Conservation (phyloP, 2,329 filamentous ascomycete species). For the Aspergillus costaricaensis region DNA sequence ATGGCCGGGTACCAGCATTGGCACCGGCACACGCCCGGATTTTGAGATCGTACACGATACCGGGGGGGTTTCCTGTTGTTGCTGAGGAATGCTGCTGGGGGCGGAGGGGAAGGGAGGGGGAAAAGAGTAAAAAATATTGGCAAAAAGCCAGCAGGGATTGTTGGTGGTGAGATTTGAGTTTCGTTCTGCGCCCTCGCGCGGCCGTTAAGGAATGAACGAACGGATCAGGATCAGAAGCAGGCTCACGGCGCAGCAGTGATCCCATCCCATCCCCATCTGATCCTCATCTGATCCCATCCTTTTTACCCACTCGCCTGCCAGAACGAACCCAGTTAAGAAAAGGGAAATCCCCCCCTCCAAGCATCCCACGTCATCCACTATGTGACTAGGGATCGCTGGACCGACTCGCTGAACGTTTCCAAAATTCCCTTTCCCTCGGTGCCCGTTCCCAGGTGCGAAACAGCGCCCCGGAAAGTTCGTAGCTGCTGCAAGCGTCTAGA, state of each 20-base stretch:
- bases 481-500: slow-evolving; percentile 14
- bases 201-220: slow-evolving; percentile 2
- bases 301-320: neutral
- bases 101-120: neutral
- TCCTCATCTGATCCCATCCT: neutral
- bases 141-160: slow-evolving; percentile 1
- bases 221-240: neutral
- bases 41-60: slow-evolving; percentile 15
- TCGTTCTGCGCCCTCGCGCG: slow-evolving; percentile 1
- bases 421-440: slow-evolving; percentile 1
- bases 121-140: neutral
- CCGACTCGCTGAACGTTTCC: neutral
- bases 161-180: slow-evolving; percentile 1
- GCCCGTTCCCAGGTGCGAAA: slow-evolving; percentile 8
- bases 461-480: slow-evolving; percentile 9
- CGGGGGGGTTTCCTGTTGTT: slow-evolving; percentile 4
- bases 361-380: slow-evolving; percentile 17
- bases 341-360: neutral
- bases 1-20: slow-evolving; percentile 15
- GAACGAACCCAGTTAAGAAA: neutral
- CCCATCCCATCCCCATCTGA: too few species aligned
- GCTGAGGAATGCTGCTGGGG: slow-evolving; percentile 16
- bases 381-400: slow-evolving; percentile 2
- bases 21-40: slow-evolving; percentile 10
- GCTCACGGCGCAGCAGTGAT: neutral